Percentiles rank a stretch among this genome's conserved stretches.
phyloP scores from a whole-genome alignment of 768 basidiomycete genomes.

The Macrocybe gigantea region DNA sequence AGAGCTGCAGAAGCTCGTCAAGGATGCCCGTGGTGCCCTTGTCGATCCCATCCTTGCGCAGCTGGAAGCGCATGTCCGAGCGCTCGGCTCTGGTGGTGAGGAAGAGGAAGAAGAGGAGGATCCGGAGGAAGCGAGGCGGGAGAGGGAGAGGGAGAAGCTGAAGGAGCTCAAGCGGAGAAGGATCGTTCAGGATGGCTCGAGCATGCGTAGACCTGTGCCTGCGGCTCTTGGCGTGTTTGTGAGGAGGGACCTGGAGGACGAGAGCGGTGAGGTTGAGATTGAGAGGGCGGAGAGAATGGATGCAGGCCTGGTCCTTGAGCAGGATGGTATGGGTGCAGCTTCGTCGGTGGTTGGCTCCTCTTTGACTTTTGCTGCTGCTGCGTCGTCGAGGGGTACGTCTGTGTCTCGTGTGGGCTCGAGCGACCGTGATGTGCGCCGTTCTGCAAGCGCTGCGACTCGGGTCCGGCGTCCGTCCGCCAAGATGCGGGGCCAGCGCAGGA shows the following conservation, averaged over 20 bases:
- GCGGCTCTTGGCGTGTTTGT: conserved; percentile 38
- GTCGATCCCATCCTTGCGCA: conserved; percentile 41
- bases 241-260: conserved; percentile 52
- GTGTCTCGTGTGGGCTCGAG: no score
- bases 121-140: conserved; percentile 33
- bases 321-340: no score
- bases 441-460: conserved; percentile 1
- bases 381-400: no score
- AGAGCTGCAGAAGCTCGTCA: conserved; percentile 53
- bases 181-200: conserved; percentile 13
- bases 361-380: not conserved
- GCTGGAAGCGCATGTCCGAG: conserved; percentile 13
- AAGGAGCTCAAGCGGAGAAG: conserved; percentile 51
- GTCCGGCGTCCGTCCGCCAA: conserved; percentile 11
- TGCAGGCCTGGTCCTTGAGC: not conserved
- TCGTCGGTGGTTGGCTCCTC: no score
- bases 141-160: conserved; percentile 46
- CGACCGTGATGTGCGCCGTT: not conserved
- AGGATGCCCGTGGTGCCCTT: conserved; percentile 41
- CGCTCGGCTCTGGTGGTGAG: conserved; percentile 12
- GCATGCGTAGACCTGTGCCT: conserved; percentile 7
- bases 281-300: conserved; percentile 24
- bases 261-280: conserved; percentile 57
- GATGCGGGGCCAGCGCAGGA: conserved; percentile 10
- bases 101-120: conserved; percentile 32